phyloP scores from a whole-genome alignment of 225 moss, liverwort and hornwort genomes.

The Neckera pumila region DNA sequence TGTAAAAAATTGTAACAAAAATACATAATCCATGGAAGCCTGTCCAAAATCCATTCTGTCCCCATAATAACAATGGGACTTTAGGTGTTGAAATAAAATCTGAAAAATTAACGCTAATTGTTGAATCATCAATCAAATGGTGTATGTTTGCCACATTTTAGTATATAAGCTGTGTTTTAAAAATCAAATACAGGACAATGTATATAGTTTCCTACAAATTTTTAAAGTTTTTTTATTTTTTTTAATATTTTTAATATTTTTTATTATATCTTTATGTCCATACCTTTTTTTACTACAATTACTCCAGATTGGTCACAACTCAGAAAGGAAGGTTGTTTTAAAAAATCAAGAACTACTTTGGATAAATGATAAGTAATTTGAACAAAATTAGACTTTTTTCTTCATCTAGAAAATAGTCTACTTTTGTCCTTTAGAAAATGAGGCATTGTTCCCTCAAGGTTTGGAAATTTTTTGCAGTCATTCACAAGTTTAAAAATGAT shows the following conservation, averaged over 20 bases:
- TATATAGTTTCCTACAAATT: neutral
- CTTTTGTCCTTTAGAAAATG: neutral
- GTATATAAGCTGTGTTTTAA: too few relatives aligned
- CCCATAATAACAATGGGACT: rapidly evolving
- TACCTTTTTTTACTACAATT: too few relatives aligned
- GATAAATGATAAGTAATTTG: neutral
- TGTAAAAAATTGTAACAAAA: too few relatives aligned
- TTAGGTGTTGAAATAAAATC: neutral
- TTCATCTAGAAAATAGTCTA: neutral
- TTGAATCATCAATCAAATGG: neutral
- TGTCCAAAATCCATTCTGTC: neutral
- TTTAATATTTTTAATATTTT: too few relatives aligned
- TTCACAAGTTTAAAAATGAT: neutral
- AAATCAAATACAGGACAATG: rapidly evolving
- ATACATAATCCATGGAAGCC: too few relatives aligned
- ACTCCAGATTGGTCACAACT: neutral
- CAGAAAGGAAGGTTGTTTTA: neutral
- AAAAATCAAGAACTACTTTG: neutral
- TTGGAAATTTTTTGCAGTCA: neutral
- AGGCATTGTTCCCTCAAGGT: rapidly evolving
- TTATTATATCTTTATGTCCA: neutral
- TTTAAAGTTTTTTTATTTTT: too few relatives aligned
- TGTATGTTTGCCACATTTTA: neutral
- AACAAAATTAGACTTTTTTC: neutral
- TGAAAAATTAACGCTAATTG: neutral